Evolutionary conservation across 495 filamentous ascomycete genomes (phyloP), one percentile per base, ranked within the genome.

Genomic region (Xylaria castorea): DNA sequence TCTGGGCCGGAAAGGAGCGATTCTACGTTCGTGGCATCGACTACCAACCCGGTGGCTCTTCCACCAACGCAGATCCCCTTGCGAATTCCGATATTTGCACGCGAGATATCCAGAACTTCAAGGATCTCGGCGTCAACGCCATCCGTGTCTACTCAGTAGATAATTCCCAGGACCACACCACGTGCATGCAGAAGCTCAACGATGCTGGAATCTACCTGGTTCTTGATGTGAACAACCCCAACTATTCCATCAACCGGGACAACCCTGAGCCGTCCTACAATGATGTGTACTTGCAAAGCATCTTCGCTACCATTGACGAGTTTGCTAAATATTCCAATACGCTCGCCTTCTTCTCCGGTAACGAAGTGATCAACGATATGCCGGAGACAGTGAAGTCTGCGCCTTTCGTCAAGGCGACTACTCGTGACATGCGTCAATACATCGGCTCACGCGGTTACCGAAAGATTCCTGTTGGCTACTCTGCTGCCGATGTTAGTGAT

Each of bases 11-110:
- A 70, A 81, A 88, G 73, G 81, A 90, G 14, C 91, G 95, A 72
- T 98, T 97, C 89, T 98, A 98, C 81, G 89, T 98, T 65, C 92
- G 94, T 57, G 95, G 95, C 79, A 91, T 98, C 74, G 95, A 97
- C 86, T 98, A 97, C 83, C 95, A 97, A 81, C 95, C 95, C 63
- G 94, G 95, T 73, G 95, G 95, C 72, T 92, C 93, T 27, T 95
- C 94, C 30, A 84, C 90, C 66, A 87, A 92, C 68, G 76, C 80
- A 25, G 95, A 99, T 76, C 95, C 95, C 57, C 90, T 98, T 63
- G 90, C 94, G 64, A 90, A 97, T 76, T 76, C 82, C 22, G 80
- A 81, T 0, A 82, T 83, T 68, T 98, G 95, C 88, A 87, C 88
- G 79, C 92, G 95, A 69, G 95, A 98, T 81, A 92, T 97, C 78